These are phyloP conservation scores for Alternaria viburni DNA, from an alignment of 2,329 filamentous ascomycete species.

Conservation along the genomic window DNA sequence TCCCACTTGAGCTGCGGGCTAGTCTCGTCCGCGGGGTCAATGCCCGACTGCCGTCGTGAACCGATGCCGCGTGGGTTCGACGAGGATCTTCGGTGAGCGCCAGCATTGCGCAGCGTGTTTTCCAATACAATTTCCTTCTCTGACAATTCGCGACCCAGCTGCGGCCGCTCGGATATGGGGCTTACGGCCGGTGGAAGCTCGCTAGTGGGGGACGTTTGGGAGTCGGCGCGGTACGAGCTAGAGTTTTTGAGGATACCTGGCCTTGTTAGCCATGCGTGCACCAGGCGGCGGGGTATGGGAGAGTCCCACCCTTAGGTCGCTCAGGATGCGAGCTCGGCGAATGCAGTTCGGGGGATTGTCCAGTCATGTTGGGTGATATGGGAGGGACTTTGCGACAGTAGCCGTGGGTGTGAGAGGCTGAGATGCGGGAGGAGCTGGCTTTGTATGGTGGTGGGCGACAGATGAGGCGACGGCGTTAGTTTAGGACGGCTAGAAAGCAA, in stretches of 20 bases:
- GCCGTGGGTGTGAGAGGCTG: background rate
- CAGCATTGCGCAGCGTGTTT: slow-evolving; percentile 94
- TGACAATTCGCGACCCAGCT: slow-evolving; percentile 60
- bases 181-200: slow-evolving; percentile 44
- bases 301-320: slow-evolving; percentile 53
- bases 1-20: slow-evolving; percentile 94
- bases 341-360: slow-evolving; percentile 42
- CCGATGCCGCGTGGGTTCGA: slow-evolving; percentile 71
- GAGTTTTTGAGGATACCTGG: slow-evolving; percentile 95
- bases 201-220: slow-evolving; percentile 55
- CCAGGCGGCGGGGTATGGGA: slow-evolving; percentile 1
- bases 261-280: slow-evolving; percentile 15
- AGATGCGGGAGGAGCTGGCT: background rate
- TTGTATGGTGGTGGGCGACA: slow-evolving; percentile 1
- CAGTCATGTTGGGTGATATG: slow-evolving; percentile 31
- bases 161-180: slow-evolving; percentile 48
- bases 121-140: slow-evolving; percentile 91
- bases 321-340: slow-evolving; percentile 47
- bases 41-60: slow-evolving; percentile 73
- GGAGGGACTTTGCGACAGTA: slow-evolving; percentile 16
- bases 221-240: slow-evolving; percentile 64
- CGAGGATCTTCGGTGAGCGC: slow-evolving; percentile 82
- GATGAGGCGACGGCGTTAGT: background rate
- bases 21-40: slow-evolving; percentile 61
- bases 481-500: slow-evolving; percentile 12